Percentiles rank a stretch among this genome's conserved stretches.
Conservation (phyloP, 129 eudicot genomes). For the Saussurea involucrata region DNA sequence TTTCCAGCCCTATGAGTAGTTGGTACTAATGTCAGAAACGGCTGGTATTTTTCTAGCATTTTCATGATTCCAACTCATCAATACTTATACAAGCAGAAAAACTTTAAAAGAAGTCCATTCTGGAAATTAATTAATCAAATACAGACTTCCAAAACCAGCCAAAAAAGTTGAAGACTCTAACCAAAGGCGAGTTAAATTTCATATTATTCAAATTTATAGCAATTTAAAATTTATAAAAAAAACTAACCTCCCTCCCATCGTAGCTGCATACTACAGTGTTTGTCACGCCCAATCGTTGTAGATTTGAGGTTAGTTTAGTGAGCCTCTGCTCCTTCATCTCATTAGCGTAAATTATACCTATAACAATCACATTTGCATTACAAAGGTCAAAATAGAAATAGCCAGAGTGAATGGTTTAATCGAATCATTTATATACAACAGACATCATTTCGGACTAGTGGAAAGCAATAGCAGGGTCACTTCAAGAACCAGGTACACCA, state of each 20-base stretch:
- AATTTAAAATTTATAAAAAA: neutral
- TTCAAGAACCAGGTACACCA: neutral
- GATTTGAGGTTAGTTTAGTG: slow-evolving; percentile 72
- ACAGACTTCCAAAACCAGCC: neutral
- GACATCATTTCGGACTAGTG: neutral
- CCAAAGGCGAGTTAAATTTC: neutral
- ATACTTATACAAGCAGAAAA: no score
- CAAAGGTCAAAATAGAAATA: neutral
- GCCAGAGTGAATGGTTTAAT: no score
- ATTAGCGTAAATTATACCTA: slow-evolving; percentile 85
- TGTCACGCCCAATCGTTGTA: slow-evolving; percentile 92
- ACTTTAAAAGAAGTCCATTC: neutral
- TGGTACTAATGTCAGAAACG: neutral
- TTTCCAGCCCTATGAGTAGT: no score
- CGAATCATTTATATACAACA: no score
- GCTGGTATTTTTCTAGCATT: no score
- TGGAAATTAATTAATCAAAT: neutral
- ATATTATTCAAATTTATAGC: neutral
- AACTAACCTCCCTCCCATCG: slow-evolving; percentile 87
- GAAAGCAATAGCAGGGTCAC: neutral
- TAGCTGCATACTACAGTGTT: slow-evolving; percentile 83
- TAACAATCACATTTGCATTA: slow-evolving; percentile 3
- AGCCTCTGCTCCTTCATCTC: slow-evolving; percentile 86
- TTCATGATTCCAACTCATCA: neutral
- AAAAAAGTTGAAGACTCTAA: neutral